These are phyloP conservation scores for Porcisia hertigi DNA, from an alignment of 208 protist genomes.

Conservation along the genomic window DNA sequence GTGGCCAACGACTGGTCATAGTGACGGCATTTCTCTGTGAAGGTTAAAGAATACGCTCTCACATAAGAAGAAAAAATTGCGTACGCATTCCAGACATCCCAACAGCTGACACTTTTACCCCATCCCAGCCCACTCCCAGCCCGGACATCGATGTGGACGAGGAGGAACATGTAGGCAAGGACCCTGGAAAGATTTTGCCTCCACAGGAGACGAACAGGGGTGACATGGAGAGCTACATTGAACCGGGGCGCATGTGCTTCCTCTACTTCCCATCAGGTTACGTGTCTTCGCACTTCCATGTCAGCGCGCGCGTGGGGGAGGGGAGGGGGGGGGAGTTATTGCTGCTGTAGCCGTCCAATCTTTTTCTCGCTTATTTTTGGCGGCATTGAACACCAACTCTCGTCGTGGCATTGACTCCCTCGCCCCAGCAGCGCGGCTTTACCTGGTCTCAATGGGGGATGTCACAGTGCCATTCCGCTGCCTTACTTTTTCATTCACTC, in stretches of 20 bases:
- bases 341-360: not conserved
- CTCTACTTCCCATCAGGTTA: not conserved
- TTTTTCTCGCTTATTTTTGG: not conserved
- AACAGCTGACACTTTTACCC: not conserved
- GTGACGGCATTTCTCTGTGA: no score
- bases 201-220: not conserved
- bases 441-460: not conserved
- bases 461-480: no score
- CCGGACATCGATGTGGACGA: not conserved
- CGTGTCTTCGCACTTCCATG: not conserved
- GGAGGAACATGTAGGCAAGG: not conserved
- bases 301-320: no score
- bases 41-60: no score
- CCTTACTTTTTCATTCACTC: not conserved
- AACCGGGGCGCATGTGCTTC: not conserved
- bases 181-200: not conserved
- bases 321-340: not conserved
- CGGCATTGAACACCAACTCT: not conserved
- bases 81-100: not conserved
- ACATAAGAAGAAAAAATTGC: no score
- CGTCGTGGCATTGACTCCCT: not conserved
- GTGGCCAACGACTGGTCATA: no score
- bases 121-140: no score
- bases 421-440: not conserved
- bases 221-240: not conserved